These are phyloP conservation scores for Podaxis sp. DNA, from an alignment of 768 basidiomycete genomes.

Conservation along the genomic window DNA sequence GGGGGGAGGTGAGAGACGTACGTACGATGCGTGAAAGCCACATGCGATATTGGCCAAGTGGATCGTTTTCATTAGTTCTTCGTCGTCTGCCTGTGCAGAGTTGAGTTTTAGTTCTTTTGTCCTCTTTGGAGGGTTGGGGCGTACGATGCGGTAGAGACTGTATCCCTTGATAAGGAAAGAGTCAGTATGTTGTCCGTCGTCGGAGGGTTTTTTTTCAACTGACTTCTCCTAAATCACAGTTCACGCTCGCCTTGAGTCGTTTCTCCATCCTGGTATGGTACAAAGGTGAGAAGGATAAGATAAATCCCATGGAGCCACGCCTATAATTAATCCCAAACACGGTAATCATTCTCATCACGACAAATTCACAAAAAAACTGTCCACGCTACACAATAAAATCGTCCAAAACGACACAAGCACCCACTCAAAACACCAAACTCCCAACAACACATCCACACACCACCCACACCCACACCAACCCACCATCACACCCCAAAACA, in stretches of 20 bases:
- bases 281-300: not conserved
- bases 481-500: not conserved
- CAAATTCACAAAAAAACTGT: not conserved
- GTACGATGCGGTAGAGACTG: conserved; percentile 44
- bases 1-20: not conserved
- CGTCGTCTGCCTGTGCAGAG: conserved; percentile 41
- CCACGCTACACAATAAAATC: not conserved
- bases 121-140: not conserved
- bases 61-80: conserved; percentile 49
- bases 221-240: conserved; percentile 58
- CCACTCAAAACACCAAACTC: not conserved
- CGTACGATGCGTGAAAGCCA: conserved; percentile 63
- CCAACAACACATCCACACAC: not conserved
- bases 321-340: not conserved
- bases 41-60: conserved; percentile 63
- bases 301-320: not conserved
- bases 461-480: not conserved
- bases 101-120: not conserved
- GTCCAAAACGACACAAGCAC: not conserved
- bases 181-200: too few relatives aligned
- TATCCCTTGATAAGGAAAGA: conserved; percentile 28
- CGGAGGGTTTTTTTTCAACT: too few relatives aligned
- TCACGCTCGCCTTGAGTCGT: conserved; percentile 39
- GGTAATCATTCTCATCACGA: not conserved
- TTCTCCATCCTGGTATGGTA: not conserved